Evolutionary conservation across 23 red algal species (phyloP).

Genomic region (Cyanidiococcus yangmingshanensis): DNA sequence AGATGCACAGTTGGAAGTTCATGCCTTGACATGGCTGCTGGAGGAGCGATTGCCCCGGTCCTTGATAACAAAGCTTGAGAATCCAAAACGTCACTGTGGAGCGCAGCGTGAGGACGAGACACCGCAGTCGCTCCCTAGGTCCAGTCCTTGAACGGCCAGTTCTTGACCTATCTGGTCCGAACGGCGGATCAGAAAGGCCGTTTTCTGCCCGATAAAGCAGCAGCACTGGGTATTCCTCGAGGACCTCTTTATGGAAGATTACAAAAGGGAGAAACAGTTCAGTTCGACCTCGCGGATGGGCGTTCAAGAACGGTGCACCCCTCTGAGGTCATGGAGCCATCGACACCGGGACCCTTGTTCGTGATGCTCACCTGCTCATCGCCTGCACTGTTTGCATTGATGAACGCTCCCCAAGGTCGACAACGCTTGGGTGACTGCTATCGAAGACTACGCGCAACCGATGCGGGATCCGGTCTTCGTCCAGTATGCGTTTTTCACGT

Average conservation of each 20-base stretch:
- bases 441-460: constrained; percentile 14
- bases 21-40: neutral
- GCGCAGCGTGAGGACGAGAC: neutral
- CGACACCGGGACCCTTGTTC: constrained; percentile 58
- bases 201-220: constrained; percentile 54
- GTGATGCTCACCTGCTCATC: constrained; percentile 50
- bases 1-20: neutral
- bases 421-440: neutral
- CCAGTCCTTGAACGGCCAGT: neutral
- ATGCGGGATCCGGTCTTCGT: neutral
- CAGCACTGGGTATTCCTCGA: constrained; percentile 48
- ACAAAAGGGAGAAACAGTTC: constrained; percentile 38
- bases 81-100: neutral
- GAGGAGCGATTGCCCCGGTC: neutral
- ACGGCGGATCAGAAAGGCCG: constrained; percentile 37
- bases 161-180: constrained; percentile 7
- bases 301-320: constrained; percentile 23
- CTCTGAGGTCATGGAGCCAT: constrained; percentile 56
- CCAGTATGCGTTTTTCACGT: neutral
- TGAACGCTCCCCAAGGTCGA: constrained; percentile 18
- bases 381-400: constrained; percentile 35
- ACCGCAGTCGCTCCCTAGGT: neutral
- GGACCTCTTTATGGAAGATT: constrained; percentile 50
- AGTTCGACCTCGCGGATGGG: constrained; percentile 44
- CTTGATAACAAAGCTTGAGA: neutral